Evolutionary conservation across 371 early-diverging fungal species (phyloP).

Genomic region (Mortierella sp.): DNA sequence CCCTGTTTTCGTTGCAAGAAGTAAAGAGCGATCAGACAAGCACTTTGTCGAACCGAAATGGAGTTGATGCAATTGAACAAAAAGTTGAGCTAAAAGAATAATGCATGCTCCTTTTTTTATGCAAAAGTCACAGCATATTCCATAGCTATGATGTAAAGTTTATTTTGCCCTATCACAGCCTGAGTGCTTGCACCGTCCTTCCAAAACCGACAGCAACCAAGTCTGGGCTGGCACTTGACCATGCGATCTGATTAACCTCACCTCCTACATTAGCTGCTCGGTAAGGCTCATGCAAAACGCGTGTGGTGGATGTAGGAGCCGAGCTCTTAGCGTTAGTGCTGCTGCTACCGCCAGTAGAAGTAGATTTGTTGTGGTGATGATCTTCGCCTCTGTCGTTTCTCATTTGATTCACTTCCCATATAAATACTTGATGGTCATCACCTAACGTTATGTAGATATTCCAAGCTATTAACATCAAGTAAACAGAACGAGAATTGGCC

Average conservation of each 20-base stretch:
- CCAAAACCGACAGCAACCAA: conserved; percentile 84
- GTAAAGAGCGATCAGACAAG: not conserved
- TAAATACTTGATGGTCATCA: conserved; percentile 82
- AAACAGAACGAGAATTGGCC: not conserved
- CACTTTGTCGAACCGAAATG: conserved; percentile 16
- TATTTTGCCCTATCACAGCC: conserved; percentile 28
- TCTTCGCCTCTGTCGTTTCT: conserved; percentile 31
- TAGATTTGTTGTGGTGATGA: conserved; percentile 42
- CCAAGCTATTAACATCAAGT: not conserved
- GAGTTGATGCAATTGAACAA: not conserved
- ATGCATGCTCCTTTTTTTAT: too few relatives aligned
- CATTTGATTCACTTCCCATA: conserved; percentile 81
- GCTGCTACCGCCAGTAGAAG: conserved; percentile 12
- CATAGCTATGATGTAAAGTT: not conserved
- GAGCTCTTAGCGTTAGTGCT: conserved; percentile 26
- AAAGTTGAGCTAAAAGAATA: not conserved
- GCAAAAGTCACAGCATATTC: not conserved
- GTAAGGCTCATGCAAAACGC: conserved; percentile 72
- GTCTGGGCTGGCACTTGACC: conserved; percentile 77
- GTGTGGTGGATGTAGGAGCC: conserved; percentile 39
- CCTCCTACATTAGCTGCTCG: conserved; percentile 77
- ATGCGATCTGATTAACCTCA: conserved; percentile 79
- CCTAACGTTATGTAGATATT: conserved; percentile 55
- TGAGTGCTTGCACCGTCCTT: conserved; percentile 73
- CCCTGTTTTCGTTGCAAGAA: not conserved